Conservation (phyloP, 345 rosid genomes). For the Noccaea bulbosa region DNA sequence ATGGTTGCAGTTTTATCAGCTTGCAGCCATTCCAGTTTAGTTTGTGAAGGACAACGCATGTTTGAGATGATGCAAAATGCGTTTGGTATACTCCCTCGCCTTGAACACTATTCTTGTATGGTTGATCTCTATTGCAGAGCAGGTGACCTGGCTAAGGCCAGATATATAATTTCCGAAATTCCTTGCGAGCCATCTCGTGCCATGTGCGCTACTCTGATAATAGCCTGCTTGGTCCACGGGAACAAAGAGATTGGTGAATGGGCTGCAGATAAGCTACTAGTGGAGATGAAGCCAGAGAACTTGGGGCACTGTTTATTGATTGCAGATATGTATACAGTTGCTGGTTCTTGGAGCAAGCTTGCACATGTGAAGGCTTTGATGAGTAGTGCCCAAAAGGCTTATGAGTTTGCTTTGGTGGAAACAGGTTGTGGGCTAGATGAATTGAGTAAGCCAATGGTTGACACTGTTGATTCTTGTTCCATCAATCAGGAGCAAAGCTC, state of each 20-base stretch:
- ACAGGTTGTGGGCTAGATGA: slow-evolving; percentile 52
- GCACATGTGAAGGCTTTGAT: slow-evolving; percentile 58
- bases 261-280: slow-evolving; percentile 70
- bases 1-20: slow-evolving; percentile 87
- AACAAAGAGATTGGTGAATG: slow-evolving; percentile 67
- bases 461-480: slow-evolving; percentile 35
- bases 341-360: slow-evolving; percentile 63
- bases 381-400: slow-evolving; percentile 56
- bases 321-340: slow-evolving; percentile 65
- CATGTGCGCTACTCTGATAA: slow-evolving; percentile 78
- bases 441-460: slow-evolving; percentile 55
- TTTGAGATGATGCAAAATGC: slow-evolving; percentile 53
- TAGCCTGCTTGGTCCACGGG: slow-evolving; percentile 64
- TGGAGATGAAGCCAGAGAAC: slow-evolving; percentile 59
- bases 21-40: slow-evolving; percentile 77
- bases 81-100: slow-evolving; percentile 54
- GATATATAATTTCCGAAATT: slow-evolving; percentile 49
- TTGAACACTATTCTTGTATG: slow-evolving; percentile 82
- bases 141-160: slow-evolving; percentile 63
- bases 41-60: slow-evolving; percentile 54
- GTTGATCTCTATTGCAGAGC: slow-evolving; percentile 76
- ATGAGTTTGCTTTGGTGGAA: slow-evolving; percentile 63
- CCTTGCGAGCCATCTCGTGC: slow-evolving; percentile 59
- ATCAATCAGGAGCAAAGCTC: slow-evolving; percentile 41
- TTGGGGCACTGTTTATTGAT: slow-evolving; percentile 62